Evolutionary conservation across 2,329 filamentous ascomycete genomes (phyloP), one percentile per base, ranked within the genome.

Genomic region (Trichoderma guizhouense): DNA sequence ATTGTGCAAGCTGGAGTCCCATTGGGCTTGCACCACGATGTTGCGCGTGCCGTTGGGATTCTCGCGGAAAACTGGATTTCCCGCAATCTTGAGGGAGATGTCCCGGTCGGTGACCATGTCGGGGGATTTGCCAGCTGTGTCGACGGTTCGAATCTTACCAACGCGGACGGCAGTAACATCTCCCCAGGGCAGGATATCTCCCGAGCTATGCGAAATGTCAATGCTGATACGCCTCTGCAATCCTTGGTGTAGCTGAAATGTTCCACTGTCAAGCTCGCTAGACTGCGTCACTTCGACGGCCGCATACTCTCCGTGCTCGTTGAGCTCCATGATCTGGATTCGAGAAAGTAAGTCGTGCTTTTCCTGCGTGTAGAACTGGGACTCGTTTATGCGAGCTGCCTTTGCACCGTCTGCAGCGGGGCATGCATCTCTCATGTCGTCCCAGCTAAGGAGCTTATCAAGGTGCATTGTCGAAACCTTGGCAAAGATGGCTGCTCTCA

Each of bases 371-470:
- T 92, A 97, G 79, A 97, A 99, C 76, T 99, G 95, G 0, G 93
- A 92, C 80, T 99, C 96, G 14, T 93, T 91, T 75, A 99, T 91
- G 12, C 96, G 88, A 28, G 92, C 87, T 55, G 85, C 87, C 73
- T 87, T 88, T 6, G 84, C 80, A 71, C 84, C 86, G 55, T 84
- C 84, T 70, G 87, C 86, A 74, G 88, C 87, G 3, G 87, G 86
- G 64, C 90, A 85, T 21, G 89, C 88, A 81, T 99, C 95, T 72
- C 95, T 91, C 91, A 99, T 98, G 77, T 98, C 96, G 79, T 99
- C 96, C 96, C 96, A 99, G 83, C 96, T 99, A 14, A 98, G 88
- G 65, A 99, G 87, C 83, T 97, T 98, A 81, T 99, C 96, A 26
- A 99, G 87, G 82, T 99, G 96, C 91, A 98, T 98, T 0, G 91